phyloP scores from a whole-genome alignment of 192 early-diverging fungal genomes.

The Gryganskiella cystojenkinii region DNA sequence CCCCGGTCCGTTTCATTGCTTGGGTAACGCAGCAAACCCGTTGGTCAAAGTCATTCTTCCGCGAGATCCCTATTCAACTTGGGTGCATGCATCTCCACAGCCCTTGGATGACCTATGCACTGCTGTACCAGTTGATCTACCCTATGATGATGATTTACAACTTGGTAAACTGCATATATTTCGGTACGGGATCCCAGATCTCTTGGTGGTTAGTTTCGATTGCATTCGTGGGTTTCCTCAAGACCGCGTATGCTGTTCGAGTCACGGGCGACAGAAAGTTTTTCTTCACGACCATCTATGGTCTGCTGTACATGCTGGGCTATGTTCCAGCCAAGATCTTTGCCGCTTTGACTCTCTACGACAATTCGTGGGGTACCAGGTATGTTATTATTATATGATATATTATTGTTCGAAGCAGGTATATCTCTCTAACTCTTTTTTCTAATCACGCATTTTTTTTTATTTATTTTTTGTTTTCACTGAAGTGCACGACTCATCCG shows the following conservation, averaged over 20 bases:
- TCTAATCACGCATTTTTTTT: not conserved
- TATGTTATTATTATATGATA: too few relatives aligned
- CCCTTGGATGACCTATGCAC: slow-evolving; percentile 69
- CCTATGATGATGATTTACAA: slow-evolving; percentile 70
- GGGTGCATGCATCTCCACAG: slow-evolving; percentile 63
- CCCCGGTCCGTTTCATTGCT: slow-evolving; percentile 63
- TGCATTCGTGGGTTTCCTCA: slow-evolving; percentile 55
- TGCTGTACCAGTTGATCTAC: slow-evolving; percentile 69
- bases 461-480: not conserved
- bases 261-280: slow-evolving; percentile 54
- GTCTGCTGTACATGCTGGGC: slow-evolving; percentile 63
- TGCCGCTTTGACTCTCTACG: slow-evolving; percentile 66
- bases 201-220: slow-evolving; percentile 59
- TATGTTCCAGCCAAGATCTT: slow-evolving; percentile 68
- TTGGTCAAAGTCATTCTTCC: slow-evolving; percentile 74
- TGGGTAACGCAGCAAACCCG: slow-evolving; percentile 74
- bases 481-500: slow-evolving; percentile 40
- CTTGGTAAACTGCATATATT: slow-evolving; percentile 55
- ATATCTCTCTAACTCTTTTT: too few relatives aligned
- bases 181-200: slow-evolving; percentile 42
- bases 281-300: slow-evolving; percentile 60
- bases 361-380: slow-evolving; percentile 70
- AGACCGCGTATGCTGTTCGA: slow-evolving; percentile 55
- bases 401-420: too few relatives aligned
- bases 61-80: slow-evolving; percentile 63